Conservation (phyloP, 2,329 filamentous ascomycete genomes). For the Lachnellula occidentalis region DNA sequence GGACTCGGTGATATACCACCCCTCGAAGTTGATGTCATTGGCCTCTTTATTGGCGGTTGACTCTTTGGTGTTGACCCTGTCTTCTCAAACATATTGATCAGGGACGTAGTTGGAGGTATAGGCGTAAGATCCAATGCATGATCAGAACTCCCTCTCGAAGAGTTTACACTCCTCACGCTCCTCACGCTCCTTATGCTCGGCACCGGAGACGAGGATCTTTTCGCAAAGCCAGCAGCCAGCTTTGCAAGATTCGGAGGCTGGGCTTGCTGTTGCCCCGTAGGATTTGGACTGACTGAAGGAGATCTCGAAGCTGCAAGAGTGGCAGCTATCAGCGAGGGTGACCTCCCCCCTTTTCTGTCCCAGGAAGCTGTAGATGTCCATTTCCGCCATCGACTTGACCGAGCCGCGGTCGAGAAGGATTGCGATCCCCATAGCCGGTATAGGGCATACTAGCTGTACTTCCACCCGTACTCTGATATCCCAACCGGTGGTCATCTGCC, state of each 20-base stretch:
- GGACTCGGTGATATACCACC: conserved; percentile 8
- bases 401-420: conserved; percentile 10
- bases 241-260: conserved; percentile 3
- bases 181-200: conserved; percentile 21
- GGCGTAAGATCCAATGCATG: conserved; percentile 48
- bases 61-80: conserved; percentile 25
- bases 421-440: conserved; percentile 11
- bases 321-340: conserved; percentile 57
- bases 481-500: conserved; percentile 4
- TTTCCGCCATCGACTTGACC: conserved; percentile 8
- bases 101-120: conserved; percentile 56
- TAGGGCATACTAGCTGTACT: conserved; percentile 15
- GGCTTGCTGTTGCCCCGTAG: conserved; percentile 24
- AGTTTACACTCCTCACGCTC: conserved; percentile 21
- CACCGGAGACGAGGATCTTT: conserved; percentile 11
- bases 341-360: conserved; percentile 33
- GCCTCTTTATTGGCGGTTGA: conserved; percentile 6
- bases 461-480: conserved; percentile 17
- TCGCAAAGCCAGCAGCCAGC: not conserved
- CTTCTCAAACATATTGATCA: conserved; percentile 66
- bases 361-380: conserved; percentile 19
- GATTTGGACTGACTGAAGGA: conserved; percentile 45
- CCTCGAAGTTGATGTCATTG: conserved; percentile 8
- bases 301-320: conserved; percentile 58
- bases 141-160: conserved; percentile 19